Evolutionary conservation across 2,329 filamentous ascomycete species (phyloP).

Genomic region (Alternaria hordeiaustralica): DNA sequence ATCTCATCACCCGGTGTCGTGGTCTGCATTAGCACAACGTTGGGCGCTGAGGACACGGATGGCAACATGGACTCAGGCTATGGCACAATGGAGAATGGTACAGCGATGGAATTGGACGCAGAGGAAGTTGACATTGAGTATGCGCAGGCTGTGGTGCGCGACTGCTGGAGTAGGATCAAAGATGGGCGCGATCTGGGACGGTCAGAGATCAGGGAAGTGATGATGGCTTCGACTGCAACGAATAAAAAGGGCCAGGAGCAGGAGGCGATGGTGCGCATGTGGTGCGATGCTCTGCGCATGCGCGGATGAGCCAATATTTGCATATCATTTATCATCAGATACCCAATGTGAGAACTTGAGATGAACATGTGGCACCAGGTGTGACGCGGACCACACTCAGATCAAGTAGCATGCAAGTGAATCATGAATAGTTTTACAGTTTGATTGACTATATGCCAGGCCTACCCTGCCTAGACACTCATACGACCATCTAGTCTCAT

Average conservation of each 20-base stretch:
- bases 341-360: background rate
- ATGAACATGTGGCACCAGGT: background rate
- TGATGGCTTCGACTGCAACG: constrained; percentile 26
- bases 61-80: constrained; percentile 3
- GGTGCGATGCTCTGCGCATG: constrained; percentile 42
- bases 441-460: constrained; percentile 6
- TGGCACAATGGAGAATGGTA: background rate
- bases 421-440: background rate
- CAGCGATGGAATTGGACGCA: background rate
- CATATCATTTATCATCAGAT: background rate
- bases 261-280: constrained; percentile 38
- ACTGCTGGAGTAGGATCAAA: constrained; percentile 34
- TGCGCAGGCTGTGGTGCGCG: constrained; percentile 31
- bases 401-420: background rate
- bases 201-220: constrained; percentile 33
- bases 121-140: constrained; percentile 29
- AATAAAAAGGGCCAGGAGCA: constrained; percentile 13
- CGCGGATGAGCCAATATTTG: constrained; percentile 22
- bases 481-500: constrained; percentile 12
- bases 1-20: constrained; percentile 35
- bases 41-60: constrained; percentile 14
- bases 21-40: constrained; percentile 32
- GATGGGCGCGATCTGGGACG: constrained; percentile 32
- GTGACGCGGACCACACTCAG: background rate
- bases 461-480: constrained; percentile 4